A percentile compares a stretch with the other conserved stretches of the same genome.
These are phyloP conservation scores for Xylaria sp. DNA, from an alignment of 2,329 filamentous ascomycete species.

Conservation along the genomic window DNA sequence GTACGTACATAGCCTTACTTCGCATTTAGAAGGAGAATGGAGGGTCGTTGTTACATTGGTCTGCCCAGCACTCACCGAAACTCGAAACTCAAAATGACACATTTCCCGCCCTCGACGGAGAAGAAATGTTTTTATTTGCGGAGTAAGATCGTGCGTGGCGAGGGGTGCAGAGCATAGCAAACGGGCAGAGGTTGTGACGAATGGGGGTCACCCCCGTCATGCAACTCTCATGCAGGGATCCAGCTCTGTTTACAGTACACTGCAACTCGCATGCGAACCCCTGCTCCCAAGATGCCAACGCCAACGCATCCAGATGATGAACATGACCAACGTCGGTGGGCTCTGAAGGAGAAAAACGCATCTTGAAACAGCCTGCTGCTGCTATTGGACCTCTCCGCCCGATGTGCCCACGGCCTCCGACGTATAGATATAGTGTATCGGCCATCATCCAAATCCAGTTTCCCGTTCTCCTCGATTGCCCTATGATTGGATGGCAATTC, in stretches of 20 bases:
- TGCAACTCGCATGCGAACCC: slow-evolving; percentile 34
- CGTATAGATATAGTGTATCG: slow-evolving; percentile 7
- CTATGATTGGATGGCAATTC: slow-evolving; percentile 29
- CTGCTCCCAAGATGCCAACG: slow-evolving; percentile 31
- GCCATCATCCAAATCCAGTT: slow-evolving; percentile 16
- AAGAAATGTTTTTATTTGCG: slow-evolving; percentile 1
- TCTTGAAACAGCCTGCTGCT: slow-evolving; percentile 14
- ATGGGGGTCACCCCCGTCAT: slow-evolving; percentile 19
- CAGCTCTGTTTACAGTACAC: slow-evolving; percentile 11
- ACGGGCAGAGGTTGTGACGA: slow-evolving; percentile 17
- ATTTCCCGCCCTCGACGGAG: neutral
- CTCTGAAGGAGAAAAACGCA: slow-evolving; percentile 4
- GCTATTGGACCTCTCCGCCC: slow-evolving; percentile 17
- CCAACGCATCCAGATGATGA: slow-evolving; percentile 22
- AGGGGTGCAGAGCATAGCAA: slow-evolving; percentile 5
- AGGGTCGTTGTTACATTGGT: neutral
- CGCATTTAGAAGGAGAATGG: neutral
- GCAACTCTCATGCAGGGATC: slow-evolving; percentile 30
- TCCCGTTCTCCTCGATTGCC: neutral
- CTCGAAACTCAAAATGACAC: neutral
- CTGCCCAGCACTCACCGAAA: neutral
- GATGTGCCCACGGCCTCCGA: slow-evolving; percentile 1
- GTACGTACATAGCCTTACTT: no score
- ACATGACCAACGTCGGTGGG: slow-evolving; percentile 17
- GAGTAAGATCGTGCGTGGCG: neutral